Evolutionary conservation across 2,329 filamentous ascomycete species (phyloP), one percentile per base, ranked within the genome.

Genomic region (Pyrenochaeta sp.): DNA sequence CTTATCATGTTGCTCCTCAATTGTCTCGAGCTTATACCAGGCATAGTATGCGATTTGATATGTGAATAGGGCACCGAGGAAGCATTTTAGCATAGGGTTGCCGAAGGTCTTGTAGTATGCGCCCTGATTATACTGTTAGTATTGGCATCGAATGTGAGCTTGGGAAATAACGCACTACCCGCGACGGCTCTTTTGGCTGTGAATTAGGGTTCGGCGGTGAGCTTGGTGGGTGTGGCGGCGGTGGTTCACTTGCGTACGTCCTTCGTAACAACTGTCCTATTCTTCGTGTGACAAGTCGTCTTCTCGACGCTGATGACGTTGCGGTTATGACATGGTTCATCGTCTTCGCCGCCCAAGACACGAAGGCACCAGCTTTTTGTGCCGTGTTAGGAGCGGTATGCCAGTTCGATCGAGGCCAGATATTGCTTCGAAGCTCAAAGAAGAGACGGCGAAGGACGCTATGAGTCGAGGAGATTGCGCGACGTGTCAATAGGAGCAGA

Each of bases 31-130:
- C 77, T 89, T 91, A 37, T 86, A 74, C 91, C 91, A 95, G 13
- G 79, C 80, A 81, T 86, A 92, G 78, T 93, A 94, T 13, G 85
- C 78, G n/a, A 91, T 69, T 78, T 95, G 91, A 76, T 94, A 95
- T 1, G 89, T 90, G 72, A 92, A 88, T 54, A 93, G 85, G 52
- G 91, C 90, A 72, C 90, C 84, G 37, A 94, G 83, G 64, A 92
- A 86, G 52, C 88, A 88, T 79, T 93, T 94, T 52, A 86, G 84
- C 45, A 94, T 82, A 2, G 91, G 91, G 1, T 90, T 84, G 39
- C 88, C 87, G 72, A 92, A 93, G 13, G 86, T 87, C 72, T 87
- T 89, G 82, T 92, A 94, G 79, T 93, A 93, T 46, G 83, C 81
- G 49, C 85, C 78, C 59, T 62, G 45, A n/a, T 28, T 12, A 43